Conservation (phyloP, 768 basidiomycete species). For the Grammothele lineata region DNA sequence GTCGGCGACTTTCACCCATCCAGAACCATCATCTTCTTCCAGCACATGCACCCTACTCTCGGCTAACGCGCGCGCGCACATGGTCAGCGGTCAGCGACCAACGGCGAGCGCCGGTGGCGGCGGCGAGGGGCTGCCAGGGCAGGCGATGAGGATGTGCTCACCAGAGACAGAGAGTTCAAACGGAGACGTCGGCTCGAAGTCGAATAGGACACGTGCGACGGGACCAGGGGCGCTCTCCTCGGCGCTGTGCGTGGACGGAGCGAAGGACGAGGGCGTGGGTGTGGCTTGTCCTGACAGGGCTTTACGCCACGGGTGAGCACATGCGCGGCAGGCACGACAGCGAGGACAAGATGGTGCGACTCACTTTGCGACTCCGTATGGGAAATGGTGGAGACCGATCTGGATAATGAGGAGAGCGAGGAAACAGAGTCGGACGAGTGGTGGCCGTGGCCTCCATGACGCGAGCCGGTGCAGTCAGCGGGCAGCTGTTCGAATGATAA, state of each 20-base stretch:
- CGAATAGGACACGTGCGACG: slow-evolving; percentile 63
- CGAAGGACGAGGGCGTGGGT: slow-evolving; percentile 57
- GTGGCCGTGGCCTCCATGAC: slow-evolving; percentile 20
- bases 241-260: slow-evolving; percentile 35
- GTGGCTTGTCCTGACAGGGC: slow-evolving; percentile 10
- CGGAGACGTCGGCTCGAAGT: slow-evolving; percentile 69
- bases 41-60: slow-evolving; percentile 60
- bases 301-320: too few relatives aligned
- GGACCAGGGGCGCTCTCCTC: slow-evolving; percentile 46
- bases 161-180: slow-evolving; percentile 73
- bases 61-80: slow-evolving; percentile 37
- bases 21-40: slow-evolving; percentile 82
- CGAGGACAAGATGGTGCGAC: not conserved
- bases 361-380: slow-evolving; percentile 26
- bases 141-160: too few relatives aligned
- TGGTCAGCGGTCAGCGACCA: too few relatives aligned
- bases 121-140: too few relatives aligned
- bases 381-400: slow-evolving; percentile 32
- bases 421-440: slow-evolving; percentile 11
- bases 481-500: slow-evolving; percentile 49
- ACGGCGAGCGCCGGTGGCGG: too few relatives aligned
- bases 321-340: too few relatives aligned
- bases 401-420: slow-evolving; percentile 18
- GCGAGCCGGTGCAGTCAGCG: slow-evolving; percentile 53
- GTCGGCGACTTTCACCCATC: slow-evolving; percentile 77